Evolutionary conservation across 495 filamentous ascomycete genomes (phyloP).

Genomic region (Neurospora pannonica): DNA sequence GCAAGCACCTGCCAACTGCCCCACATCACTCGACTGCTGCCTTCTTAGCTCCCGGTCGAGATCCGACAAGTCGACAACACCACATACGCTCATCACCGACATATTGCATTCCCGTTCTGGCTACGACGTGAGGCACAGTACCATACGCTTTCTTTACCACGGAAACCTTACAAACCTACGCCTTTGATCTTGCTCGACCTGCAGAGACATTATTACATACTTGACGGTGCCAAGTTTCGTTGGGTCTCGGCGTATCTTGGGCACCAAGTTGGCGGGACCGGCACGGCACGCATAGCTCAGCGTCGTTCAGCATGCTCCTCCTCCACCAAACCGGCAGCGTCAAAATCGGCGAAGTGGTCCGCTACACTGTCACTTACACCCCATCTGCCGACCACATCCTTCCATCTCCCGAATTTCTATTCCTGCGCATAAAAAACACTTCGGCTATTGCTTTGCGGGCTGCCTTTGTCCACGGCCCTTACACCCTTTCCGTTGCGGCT

Average conservation of each 20-base stretch:
- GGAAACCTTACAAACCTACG: neutral
- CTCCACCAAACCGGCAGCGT: slow-evolving; percentile 81
- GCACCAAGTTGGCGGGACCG: neutral
- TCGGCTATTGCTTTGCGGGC: slow-evolving; percentile 83
- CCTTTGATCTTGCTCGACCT: neutral
- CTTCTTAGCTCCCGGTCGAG: neutral
- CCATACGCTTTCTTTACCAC: neutral
- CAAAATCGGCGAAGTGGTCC: slow-evolving; percentile 84
- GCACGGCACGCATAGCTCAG: neutral
- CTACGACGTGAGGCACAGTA: neutral
- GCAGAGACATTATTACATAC: neutral
- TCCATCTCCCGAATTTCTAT: slow-evolving; percentile 65
- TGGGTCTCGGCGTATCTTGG: neutral
- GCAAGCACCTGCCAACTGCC: neutral
- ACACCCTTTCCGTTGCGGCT: slow-evolving; percentile 77
- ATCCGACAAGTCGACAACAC: neutral
- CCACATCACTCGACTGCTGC: neutral
- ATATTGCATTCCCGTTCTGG: neutral
- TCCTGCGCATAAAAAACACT: slow-evolving; percentile 86
- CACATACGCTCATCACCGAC: neutral
- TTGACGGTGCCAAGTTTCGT: neutral
- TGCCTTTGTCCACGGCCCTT: slow-evolving; percentile 92
- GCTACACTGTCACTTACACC: slow-evolving; percentile 87
- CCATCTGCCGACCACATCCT: slow-evolving; percentile 81
- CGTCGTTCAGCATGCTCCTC: slow-evolving; percentile 59